Evolutionary conservation across 2,329 filamentous ascomycete species (phyloP), one percentile per base, ranked within the genome.

Genomic region (Penicillium sp.): DNA sequence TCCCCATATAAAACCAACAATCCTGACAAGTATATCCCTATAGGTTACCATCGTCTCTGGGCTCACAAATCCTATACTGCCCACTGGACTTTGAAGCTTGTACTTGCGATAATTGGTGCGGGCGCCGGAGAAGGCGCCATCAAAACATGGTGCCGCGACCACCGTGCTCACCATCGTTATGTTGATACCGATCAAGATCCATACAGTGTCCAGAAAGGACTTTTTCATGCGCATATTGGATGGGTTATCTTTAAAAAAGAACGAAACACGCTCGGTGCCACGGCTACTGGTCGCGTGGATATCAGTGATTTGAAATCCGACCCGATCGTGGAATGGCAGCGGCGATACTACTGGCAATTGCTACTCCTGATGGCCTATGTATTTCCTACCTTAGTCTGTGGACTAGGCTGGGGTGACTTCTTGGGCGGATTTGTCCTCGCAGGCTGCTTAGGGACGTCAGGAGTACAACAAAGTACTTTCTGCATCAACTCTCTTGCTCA

Each of bases 181-280:
- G 93, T 89, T 76, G 90, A 94, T 71, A 94, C 90, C 67, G 88
- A 91, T 38, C 92, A 92, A 79, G 90, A 93, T 63, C 90, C 90
- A 43, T 93, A 94, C 79, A 91, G 87, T 21, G 89, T 93, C 62
- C 85, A 88, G 75, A 93, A 93, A 79, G 90, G 90, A 58, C 81
- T 92, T 36, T 75, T 89, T 59, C 91, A 92, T 81, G 90, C 83
- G 47, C 87, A 90, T 75, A 79, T 93, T 53, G 89, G 89, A 64
- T 93, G 90, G 90, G 92, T 94, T 87, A 75, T 94, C 66, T 84
- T 93, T 79, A 91, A 92, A 81, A 88, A 93, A 76, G 91, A 93
- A 16, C n/a, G 42, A 81, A 82, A 86, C 54, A 7, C 29, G 11
- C 11, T 11, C 29, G 11, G 29, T 11, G 29, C 29, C 11, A 11